Evolutionary conservation across 176 grass and related monocot species (phyloP), one percentile per base, ranked within the genome.

Genomic region (Phragmites australis): DNA sequence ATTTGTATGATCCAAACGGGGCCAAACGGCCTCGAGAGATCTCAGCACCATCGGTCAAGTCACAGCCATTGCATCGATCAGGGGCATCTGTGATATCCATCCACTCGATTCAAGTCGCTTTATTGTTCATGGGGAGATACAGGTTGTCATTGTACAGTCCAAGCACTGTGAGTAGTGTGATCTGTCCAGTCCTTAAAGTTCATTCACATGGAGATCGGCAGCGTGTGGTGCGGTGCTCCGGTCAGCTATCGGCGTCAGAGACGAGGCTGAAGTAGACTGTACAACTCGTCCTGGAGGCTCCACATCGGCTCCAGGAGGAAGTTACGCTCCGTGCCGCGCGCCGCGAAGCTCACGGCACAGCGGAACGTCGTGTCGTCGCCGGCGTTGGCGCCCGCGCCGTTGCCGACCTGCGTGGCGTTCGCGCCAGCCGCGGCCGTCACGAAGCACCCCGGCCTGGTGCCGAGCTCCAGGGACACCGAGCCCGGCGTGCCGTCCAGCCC

Each of bases 211-310:
- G 4, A 60, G 67, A 17, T 10, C 10, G n/a, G 22, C 21, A 1
- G 22, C 52, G 41, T 12, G 26, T 26, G 5, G 14, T 14, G 8
- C 16, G 10, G 12, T 30, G 21, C 22, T 19, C 29, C 12, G 4
- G 9, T 44, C 40, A 57, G 74, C 52, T 76, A 32, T n/a, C 68
- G 43, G 29, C 72, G 34, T 27, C 64, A 17, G 77, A 80, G 52
- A 80, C 78, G 53, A 98, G 59, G 82, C 89, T 91, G 75, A 98
- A 98, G 74, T 98, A 94, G 44, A 98, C 80, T 6, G 92, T 91
- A 63, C 94, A 97, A 90, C 81, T 94, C 95, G 56, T 98, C 92
- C 39, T 37, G 89, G 51, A 98, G 76, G 82, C 86, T 90, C 30
- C 67, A 51, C 85, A 98, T 68, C 44, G 95, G 95, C 81, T 98